Percentiles rank a stretch among this genome's conserved stretches.
Conservation (phyloP, 257 asterid species). For the Solanum gracilifrons region DNA sequence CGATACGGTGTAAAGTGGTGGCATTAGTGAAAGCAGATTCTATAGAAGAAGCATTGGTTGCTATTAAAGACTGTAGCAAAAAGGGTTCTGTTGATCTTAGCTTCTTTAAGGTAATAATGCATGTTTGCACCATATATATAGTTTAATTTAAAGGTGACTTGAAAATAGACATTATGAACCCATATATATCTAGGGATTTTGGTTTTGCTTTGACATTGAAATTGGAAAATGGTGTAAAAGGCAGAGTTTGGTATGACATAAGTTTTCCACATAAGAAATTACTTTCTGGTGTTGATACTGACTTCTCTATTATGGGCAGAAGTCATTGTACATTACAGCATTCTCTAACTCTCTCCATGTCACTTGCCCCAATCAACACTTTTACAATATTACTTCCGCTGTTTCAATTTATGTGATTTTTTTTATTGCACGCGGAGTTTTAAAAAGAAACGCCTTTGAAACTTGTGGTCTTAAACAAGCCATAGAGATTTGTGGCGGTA, state of each 20-base stretch:
- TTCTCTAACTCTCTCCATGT: not conserved
- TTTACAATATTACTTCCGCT: no score
- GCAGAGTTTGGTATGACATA: not conserved
- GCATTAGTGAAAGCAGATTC: not conserved
- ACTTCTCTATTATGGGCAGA: no score
- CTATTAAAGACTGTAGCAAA: not conserved
- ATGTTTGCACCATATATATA: no score
- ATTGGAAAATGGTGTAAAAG: not conserved
- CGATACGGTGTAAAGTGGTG: not conserved
- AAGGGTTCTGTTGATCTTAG: not conserved
- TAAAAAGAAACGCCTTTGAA: not conserved
- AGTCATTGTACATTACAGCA: not conserved
- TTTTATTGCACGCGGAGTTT: no score
- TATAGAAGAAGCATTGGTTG: not conserved
- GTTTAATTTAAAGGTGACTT: no score
- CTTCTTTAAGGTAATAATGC: not conserved
- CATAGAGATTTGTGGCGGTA: no score
- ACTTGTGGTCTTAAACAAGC: not conserved
- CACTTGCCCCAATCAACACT: not conserved
- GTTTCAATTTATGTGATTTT: no score
- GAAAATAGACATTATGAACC: no score
- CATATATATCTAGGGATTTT: not conserved
- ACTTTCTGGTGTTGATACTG: not conserved
- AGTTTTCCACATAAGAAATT: not conserved
- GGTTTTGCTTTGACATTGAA: not conserved